phyloP scores from a whole-genome alignment of 2,329 filamentous ascomycete genomes.

The Neoascochyta sp. region DNA sequence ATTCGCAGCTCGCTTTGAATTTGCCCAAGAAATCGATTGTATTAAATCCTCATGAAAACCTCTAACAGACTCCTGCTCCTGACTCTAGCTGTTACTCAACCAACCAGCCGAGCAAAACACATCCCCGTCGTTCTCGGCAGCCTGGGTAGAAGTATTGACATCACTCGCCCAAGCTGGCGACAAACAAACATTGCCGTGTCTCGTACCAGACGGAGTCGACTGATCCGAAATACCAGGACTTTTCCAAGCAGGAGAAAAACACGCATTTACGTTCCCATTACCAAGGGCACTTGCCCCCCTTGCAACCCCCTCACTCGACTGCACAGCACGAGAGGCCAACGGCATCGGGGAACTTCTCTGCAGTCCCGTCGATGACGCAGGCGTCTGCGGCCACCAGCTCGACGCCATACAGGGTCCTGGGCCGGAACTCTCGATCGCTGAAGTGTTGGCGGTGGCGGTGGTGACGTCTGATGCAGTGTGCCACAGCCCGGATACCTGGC shows the following conservation, averaged over 20 bases:
- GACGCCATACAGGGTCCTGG: slow-evolving; percentile 8
- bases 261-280: slow-evolving; percentile 1
- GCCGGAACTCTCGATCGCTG: slow-evolving; percentile 3
- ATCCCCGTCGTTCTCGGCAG: too few species aligned
- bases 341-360: slow-evolving; percentile 6
- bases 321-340: slow-evolving; percentile 7
- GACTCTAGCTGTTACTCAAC: too few species aligned
- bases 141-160: too few species aligned
- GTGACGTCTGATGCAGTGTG: slow-evolving; percentile 4
- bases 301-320: slow-evolving; percentile 1
- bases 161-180: slow-evolving; percentile 7
- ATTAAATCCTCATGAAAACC: too few species aligned
- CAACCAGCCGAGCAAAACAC: too few species aligned
- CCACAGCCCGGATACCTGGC: slow-evolving; percentile 23
- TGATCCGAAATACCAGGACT: too few species aligned
- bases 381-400: slow-evolving; percentile 13
- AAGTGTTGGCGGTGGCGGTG: slow-evolving; percentile 7
- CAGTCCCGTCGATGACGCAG: slow-evolving; percentile 3
- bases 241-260: slow-evolving; percentile 6
- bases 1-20: too few species aligned
- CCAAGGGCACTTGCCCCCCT: background rate
- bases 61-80: too few species aligned
- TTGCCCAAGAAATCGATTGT: too few species aligned
- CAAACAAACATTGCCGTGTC: too few species aligned
- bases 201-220: too few species aligned